A percentile compares a stretch with the other conserved stretches of the same genome.
Evolutionary conservation across 176 grass and related monocot genomes (phyloP).

Genomic region (Ensete ventricosum): DNA sequence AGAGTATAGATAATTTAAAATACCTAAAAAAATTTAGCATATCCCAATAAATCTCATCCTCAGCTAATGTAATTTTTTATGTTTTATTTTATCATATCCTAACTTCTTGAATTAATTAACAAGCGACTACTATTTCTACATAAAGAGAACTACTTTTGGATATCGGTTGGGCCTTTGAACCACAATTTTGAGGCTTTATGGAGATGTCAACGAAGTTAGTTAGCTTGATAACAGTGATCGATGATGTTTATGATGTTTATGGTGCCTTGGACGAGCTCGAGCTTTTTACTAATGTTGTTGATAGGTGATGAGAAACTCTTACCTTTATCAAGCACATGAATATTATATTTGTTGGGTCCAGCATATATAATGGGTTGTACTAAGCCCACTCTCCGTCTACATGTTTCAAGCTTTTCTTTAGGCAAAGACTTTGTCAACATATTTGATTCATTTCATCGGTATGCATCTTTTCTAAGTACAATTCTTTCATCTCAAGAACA

Average conservation of each 20-base stretch:
- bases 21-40: too few relatives aligned
- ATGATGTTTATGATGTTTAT: conserved; percentile 34
- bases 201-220: conserved; percentile 5
- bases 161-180: conserved; percentile 20
- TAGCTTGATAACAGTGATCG: conserved; percentile 7
- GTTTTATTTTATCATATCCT: too few relatives aligned
- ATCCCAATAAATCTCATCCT: too few relatives aligned
- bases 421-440: too few relatives aligned
- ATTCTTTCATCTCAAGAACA: background rate
- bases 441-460: too few relatives aligned
- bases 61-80: too few relatives aligned
- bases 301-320: conserved; percentile 4
- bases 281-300: conserved; percentile 6
- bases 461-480: too few relatives aligned
- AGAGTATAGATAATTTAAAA: too few relatives aligned
- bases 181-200: background rate
- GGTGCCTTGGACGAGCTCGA: conserved; percentile 16
- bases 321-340: background rate
- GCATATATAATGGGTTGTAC: background rate
- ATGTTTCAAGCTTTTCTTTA: too few relatives aligned
- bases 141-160: conserved; percentile 5
- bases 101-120: too few relatives aligned
- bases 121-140: too few relatives aligned
- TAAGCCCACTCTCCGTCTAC: too few relatives aligned
- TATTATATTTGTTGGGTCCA: background rate